Evolutionary conservation across 768 basidiomycete species (phyloP).

Genomic region (Amanita brunnescens): DNA sequence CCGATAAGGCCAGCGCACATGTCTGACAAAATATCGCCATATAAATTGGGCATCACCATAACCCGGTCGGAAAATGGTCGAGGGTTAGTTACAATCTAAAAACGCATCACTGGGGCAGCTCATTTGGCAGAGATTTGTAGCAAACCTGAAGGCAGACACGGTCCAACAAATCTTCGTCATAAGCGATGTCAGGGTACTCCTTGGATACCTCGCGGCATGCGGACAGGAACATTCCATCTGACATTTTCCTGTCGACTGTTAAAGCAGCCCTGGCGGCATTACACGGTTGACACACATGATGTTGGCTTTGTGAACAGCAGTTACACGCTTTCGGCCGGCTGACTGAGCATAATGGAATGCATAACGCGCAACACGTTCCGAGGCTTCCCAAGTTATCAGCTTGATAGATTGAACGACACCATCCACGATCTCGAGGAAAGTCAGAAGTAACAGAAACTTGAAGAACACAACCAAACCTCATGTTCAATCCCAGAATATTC

Average conservation of each 20-base stretch:
- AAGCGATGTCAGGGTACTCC: constrained; percentile 86
- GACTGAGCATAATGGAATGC: constrained; percentile 97
- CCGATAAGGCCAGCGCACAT: constrained; percentile 99
- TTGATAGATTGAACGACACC: constrained; percentile 99
- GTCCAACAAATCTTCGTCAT: constrained; percentile 96
- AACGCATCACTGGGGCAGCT: not conserved
- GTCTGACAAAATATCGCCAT: constrained; percentile 92
- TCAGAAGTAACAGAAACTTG: constrained; percentile 4
- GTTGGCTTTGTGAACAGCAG: constrained; percentile 98
- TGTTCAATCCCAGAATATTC: constrained; percentile 99
- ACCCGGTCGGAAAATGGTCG: constrained; percentile 90
- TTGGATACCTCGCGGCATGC: constrained; percentile 95
- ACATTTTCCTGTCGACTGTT: constrained; percentile 79
- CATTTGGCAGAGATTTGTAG: not conserved
- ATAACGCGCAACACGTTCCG: constrained; percentile 96
- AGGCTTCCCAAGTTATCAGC: constrained; percentile 97
- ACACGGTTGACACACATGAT: constrained; percentile 66
- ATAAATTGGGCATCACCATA: constrained; percentile 99
- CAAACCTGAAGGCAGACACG: constrained; percentile 87
- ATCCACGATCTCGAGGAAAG: constrained; percentile 65
- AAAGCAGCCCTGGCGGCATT: not conserved
- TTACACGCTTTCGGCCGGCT: constrained; percentile 83
- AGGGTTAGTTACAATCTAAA: constrained; percentile 86
- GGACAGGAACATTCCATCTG: constrained; percentile 98
- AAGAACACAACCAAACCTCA: constrained; percentile 48